Evolutionary conservation across 352 stramenopile genomes (phyloP), one percentile per base, ranked within the genome.

Genomic region (Poterioochromonas sp.): DNA sequence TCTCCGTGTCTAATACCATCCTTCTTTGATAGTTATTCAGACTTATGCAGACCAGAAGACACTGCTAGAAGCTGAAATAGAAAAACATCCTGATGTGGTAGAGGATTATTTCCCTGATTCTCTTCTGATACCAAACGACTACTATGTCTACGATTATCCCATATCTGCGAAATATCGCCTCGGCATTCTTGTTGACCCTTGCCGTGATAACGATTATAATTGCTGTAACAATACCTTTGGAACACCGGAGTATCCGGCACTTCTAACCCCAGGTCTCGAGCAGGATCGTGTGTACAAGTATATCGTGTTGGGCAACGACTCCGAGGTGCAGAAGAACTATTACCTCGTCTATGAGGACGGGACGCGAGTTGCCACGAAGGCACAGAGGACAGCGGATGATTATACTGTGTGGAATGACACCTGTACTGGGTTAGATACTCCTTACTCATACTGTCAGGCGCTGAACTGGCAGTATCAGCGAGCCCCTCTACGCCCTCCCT

Each of bases 161-260:
- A 3, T 40, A 37, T 37, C 39, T 20, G 26, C 37, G 11, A 39
- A 74, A 44, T 74, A 74, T 39, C 20, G 39, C 18, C 2, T 74
- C 1, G 65, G 65, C 1, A 51, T 74, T n/a, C 39, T 58, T 18
- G 3, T 74, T 20, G 65, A 74, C 18, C 65, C 65, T 15, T 74
- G 65, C 41, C 5, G 40, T 35, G 18, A 2, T 39, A 58, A 58
- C 18, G 12, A 34, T 22, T 74, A 74, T 37, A 54, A 74, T 34
- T 74, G 65, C n/a, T 74, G 65, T 54, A 51, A 54, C 34, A 74
- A 74, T 54, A 37, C 53, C 37, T 74, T 74, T 39, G 65, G 65
- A 20, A 32, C 37, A 22, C 39, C 65, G 18, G 65, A 74, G 53
- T 74, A 74, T 74, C 37, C 41, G 18, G 18, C 37, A n/a, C 32